Evolutionary conservation across 1,139 yeast species (phyloP), one percentile per base, ranked within the genome.

Genomic region (Taphrina communis): DNA sequence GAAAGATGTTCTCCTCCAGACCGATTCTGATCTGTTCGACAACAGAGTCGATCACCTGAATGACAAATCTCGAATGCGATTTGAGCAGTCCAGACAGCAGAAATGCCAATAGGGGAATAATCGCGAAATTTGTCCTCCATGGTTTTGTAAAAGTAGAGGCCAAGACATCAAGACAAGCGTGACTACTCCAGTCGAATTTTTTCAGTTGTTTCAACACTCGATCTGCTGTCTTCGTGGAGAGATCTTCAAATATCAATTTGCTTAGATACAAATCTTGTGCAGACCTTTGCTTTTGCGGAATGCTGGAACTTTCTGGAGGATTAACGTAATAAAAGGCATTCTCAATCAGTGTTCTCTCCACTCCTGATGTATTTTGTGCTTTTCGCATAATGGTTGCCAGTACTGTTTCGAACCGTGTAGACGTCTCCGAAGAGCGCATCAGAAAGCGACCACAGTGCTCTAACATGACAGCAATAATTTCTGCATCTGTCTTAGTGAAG

Each of bases 381-480:
- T 85, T 84, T 44, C 79, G 80, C 71, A 82, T 84, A 59, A 91
- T 78, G 8, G 88, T 76, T 1, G 80, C 82, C 53, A 91, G 78
- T 87, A 90, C 84, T 72, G 86, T 87, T 42, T 80, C 80, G 86
- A 90, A 89, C 53, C 86, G 79, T 6, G 80, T 83, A 62, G 80
- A 80, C 71, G 87, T 88, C 55, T 87, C 90, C 0, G 86, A 83
- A 70, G 87, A 88, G 71, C 85, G 80, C 61, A 88, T 77, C 68
- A 93, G 80, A 72, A 86, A 86, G 70, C 87, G 81, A 0, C 97
- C 97, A 74, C 91, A 84, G 63, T 85, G 82, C 75, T 92, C 97
- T 74, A 90, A 87, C 66, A 91, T 80, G 9, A 88, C 82, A 8
- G 85, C 81, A 66, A 90, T 78, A 12, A 88, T 83, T 74, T 89